Conservation (phyloP, 1,284 basidiomycete species). For the Porphyrellus sp. region DNA sequence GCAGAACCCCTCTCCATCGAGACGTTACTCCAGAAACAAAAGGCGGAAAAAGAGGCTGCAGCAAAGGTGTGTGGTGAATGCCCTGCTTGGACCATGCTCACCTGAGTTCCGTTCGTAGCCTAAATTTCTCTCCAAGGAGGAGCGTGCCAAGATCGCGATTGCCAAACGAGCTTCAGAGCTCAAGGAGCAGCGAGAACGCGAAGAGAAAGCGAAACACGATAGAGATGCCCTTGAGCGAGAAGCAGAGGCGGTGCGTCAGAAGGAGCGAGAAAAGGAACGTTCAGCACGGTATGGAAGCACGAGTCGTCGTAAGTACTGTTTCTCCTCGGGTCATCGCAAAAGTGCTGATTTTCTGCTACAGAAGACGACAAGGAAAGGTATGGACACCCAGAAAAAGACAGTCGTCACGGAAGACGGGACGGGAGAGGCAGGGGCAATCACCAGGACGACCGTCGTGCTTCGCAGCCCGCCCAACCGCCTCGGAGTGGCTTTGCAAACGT, state of each 20-base stretch:
- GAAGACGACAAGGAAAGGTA: slow-evolving; percentile 61
- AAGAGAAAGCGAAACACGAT: slow-evolving; percentile 55
- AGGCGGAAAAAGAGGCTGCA: slow-evolving; percentile 82
- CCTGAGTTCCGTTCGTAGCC: slow-evolving; percentile 49
- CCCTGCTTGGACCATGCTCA: slow-evolving; percentile 5
- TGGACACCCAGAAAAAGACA: slow-evolving; percentile 50
- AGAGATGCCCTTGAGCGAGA: slow-evolving; percentile 70
- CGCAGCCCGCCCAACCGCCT: slow-evolving; percentile 35
- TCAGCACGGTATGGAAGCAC: slow-evolving; percentile 25
- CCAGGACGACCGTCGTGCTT: slow-evolving; percentile 34
- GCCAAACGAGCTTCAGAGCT: slow-evolving; percentile 82
- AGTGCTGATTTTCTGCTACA: slow-evolving; percentile 32
- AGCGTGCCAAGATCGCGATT: slow-evolving; percentile 85
- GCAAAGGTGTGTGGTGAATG: slow-evolving; percentile 59
- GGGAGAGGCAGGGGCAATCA: slow-evolving; percentile 33
- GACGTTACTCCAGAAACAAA: slow-evolving; percentile 81
- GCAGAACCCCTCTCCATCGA: slow-evolving; percentile 80
- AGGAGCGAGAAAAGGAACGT: slow-evolving; percentile 36
- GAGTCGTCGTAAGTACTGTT: slow-evolving; percentile 43
- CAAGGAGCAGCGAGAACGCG: slow-evolving; percentile 60
- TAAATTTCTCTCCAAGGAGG: slow-evolving; percentile 85
- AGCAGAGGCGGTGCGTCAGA: slow-evolving; percentile 63
- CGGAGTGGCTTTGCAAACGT: slow-evolving; percentile 55
- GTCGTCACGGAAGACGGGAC: slow-evolving; percentile 34
- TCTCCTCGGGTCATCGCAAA: slow-evolving; percentile 11